Evolutionary conservation across 73 alveolate genomes (phyloP).

Genomic region (Blepharisma japonicum): DNA sequence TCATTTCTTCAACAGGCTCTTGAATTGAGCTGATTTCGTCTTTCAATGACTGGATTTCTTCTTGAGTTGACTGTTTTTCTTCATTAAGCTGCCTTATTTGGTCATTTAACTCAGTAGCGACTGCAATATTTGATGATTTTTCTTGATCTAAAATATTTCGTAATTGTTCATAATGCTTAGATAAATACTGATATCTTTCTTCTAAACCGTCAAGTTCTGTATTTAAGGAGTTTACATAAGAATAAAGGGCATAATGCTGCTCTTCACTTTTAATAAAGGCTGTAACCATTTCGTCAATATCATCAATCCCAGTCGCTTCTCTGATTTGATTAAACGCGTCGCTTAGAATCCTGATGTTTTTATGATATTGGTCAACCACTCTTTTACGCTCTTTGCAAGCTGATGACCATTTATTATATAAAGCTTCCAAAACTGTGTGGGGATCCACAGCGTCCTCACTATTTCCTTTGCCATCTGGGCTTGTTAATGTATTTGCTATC

Average conservation of each 20-base stretch:
- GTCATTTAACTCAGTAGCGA: too few species aligned
- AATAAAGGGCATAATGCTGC: conserved; percentile 61
- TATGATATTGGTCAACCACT: conserved; percentile 52
- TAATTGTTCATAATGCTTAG: too few species aligned
- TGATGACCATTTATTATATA: conserved; percentile 49
- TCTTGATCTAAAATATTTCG: too few species aligned
- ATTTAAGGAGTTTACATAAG: conserved; percentile 64
- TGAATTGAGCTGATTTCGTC: too few species aligned
- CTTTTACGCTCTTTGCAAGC: conserved; percentile 63
- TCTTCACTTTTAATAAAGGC: conserved; percentile 76
- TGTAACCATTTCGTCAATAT: conserved; percentile 68
- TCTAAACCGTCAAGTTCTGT: conserved; percentile 62
- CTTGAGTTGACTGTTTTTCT: too few species aligned
- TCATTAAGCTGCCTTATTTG: too few species aligned
- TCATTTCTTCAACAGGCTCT: too few species aligned
- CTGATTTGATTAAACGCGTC: conserved; percentile 71
- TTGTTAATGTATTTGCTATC: too few species aligned
- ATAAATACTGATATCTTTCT: conserved; percentile 40
- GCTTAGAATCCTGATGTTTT: conserved; percentile 58
- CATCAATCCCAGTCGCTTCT: conserved; percentile 67
- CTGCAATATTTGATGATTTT: too few species aligned
- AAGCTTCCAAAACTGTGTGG: conserved; percentile 47
- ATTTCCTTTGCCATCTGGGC: conserved; percentile 29
- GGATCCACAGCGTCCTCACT: conserved; percentile 32
- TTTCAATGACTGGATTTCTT: conserved; percentile 35